Base-by-base conservation (phyloP, 768 basidiomycete species). In the Dioszegia crocea region DNA sequence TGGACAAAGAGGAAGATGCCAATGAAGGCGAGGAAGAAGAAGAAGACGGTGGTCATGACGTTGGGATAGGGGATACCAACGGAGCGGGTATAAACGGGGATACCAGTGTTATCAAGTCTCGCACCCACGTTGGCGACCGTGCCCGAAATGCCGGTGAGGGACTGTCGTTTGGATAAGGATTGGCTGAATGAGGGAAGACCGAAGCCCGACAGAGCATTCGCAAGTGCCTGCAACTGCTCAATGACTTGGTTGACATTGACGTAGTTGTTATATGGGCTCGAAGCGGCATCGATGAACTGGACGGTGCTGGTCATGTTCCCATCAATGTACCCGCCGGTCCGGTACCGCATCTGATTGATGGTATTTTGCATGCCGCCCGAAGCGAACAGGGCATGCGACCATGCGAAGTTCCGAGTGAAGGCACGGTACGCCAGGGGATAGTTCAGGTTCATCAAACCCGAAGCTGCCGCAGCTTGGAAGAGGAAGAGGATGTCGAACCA, bases 41-140 rank as follows among this genome's bases (percentile, higher is more conserved):
- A 78, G 76, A 96, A 93, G n/a, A 86, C 79, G 4, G 90, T 92
- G 83, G 89, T 88, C 78, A 90, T 96, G 6, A 87, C 87, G 77
- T 96, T 93, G 55, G 87, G 87, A 0, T 86, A 87, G 10, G 88
- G 85, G 58, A 97, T 87, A 54, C 85, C 83, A 24, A 89, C 76
- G 14, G 84, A 83, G 68, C 87, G 91, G 61, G 84, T 85, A 66
- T 86, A 93, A 30, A 88, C 86, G 3, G 91, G 89, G 23, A 94
- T 77, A 21, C 91, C 92, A 16, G 38, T 39, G 19, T 88, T 86
- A 63, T 87, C 79, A 19, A 93, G 29, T 5, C 58, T 53, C 9
- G 82, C 65, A 4, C 67, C 62, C 4, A 66, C 59, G 52, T 71
- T 66, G 50, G 59, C 61, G 23, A 60, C 57, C 1, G 62, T 36